A percentile compares a stretch with the other conserved stretches of the same genome.
phyloP scores from a whole-genome alignment of 495 filamentous ascomycete genomes.

The Annulohypoxylon nitens region DNA sequence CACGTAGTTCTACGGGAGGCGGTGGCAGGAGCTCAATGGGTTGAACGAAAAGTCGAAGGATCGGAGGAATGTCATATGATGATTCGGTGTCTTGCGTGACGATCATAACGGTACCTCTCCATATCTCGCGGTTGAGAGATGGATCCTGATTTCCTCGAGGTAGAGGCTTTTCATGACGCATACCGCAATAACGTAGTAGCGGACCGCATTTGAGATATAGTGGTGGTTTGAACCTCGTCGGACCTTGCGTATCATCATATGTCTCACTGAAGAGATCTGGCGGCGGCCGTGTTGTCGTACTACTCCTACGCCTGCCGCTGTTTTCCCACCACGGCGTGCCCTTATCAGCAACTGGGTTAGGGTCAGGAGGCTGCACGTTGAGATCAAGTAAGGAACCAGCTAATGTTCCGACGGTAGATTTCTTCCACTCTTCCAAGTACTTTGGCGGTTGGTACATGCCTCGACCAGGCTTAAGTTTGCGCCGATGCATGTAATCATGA shows the following conservation, averaged over 20 bases:
- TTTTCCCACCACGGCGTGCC: slow-evolving; percentile 68
- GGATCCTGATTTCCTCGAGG: slow-evolving; percentile 53
- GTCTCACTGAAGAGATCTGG: slow-evolving; percentile 63
- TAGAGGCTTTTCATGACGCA: slow-evolving; percentile 66
- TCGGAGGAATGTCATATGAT: slow-evolving; percentile 81
- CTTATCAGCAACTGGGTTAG: slow-evolving; percentile 54
- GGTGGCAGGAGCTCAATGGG: slow-evolving; percentile 86
- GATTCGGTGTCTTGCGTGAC: slow-evolving; percentile 87
- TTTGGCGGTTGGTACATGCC: slow-evolving; percentile 60
- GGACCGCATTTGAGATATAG: slow-evolving; percentile 92
- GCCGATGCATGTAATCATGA: slow-evolving; percentile 59
- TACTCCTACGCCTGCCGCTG: slow-evolving; percentile 55
- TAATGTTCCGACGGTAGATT: slow-evolving; percentile 64
- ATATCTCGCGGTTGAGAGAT: slow-evolving; percentile 75
- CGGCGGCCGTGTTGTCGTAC: slow-evolving; percentile 55
- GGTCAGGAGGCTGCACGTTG: slow-evolving; percentile 46
- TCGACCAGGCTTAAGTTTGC: slow-evolving; percentile 57
- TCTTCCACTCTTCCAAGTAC: slow-evolving; percentile 71
- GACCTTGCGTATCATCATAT: slow-evolving; percentile 65
- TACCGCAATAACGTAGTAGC: slow-evolving; percentile 88
- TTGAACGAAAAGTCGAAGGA: slow-evolving; percentile 84
- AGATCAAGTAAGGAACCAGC: slow-evolving; percentile 64
- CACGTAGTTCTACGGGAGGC: slow-evolving; percentile 77
- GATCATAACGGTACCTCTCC: slow-evolving; percentile 95
- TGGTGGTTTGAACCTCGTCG: slow-evolving; percentile 82